A percentile compares a stretch with the other conserved stretches of the same genome.
Conservation (phyloP, 495 filamentous ascomycete genomes). For the Cladorrhinum samala region DNA sequence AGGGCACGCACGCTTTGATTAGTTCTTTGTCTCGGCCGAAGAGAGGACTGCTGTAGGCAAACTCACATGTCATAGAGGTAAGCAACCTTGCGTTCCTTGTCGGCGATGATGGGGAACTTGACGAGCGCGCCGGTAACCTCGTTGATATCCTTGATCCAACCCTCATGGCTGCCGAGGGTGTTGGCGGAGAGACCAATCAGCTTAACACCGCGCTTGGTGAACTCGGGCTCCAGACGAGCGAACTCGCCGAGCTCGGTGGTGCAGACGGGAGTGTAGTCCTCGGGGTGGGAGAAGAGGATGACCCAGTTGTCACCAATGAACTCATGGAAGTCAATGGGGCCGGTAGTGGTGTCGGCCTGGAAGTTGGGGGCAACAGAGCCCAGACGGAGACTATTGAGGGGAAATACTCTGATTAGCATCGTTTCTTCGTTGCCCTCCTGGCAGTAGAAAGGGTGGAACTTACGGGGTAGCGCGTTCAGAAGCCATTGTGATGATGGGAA, state of each 20-base stretch:
- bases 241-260: constrained; percentile 97
- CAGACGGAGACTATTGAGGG: constrained; percentile 63
- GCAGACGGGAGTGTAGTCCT: constrained; percentile 91
- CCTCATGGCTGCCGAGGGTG: constrained; percentile 57
- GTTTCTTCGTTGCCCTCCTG: too few species aligned
- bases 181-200: constrained; percentile 91
- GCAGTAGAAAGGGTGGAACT: constrained; percentile 22
- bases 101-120: constrained; percentile 92
- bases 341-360: constrained; percentile 83
- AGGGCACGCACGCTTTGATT: neutral
- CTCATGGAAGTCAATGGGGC: constrained; percentile 93
- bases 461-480: constrained; percentile 45
- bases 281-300: constrained; percentile 95
- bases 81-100: constrained; percentile 91
- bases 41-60: too few species aligned
- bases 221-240: constrained; percentile 95
- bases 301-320: constrained; percentile 94
- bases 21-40: too few species aligned
- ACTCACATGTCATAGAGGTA: constrained; percentile 91
- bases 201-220: constrained; percentile 88
- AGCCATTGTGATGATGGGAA: constrained; percentile 42
- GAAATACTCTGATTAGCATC: too few species aligned
- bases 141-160: constrained; percentile 95
- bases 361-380: constrained; percentile 90
- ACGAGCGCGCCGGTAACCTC: constrained; percentile 80